phyloP scores from a whole-genome alignment of 2,329 filamentous ascomycete species.

The Colletotrichum paranaense region DNA sequence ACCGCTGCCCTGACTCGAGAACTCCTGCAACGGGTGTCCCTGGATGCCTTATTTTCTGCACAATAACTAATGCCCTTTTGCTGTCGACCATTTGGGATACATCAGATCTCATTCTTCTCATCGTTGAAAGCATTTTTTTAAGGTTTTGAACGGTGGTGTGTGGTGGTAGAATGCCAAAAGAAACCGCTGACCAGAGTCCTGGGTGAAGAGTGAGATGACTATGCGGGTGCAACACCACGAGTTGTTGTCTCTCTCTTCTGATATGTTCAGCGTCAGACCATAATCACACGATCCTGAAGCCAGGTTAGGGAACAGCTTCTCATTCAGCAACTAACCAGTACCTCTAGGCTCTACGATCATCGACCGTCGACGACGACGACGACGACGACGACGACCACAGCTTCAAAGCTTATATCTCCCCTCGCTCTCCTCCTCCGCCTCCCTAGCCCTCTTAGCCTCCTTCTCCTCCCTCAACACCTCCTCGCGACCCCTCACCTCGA shows the following conservation, averaged over 20 bases:
- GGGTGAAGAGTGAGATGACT: slow-evolving; percentile 1
- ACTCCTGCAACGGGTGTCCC: background rate
- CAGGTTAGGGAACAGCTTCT: background rate
- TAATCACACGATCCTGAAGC: background rate
- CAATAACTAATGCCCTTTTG: background rate
- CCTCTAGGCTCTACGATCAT: background rate
- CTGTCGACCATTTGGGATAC: background rate
- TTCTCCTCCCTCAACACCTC: slow-evolving; percentile 62
- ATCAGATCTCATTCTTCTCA: slow-evolving; percentile 15
- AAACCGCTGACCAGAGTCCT: background rate
- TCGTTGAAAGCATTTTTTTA: background rate
- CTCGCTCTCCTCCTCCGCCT: slow-evolving; percentile 22
- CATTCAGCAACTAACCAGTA: background rate
- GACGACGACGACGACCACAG: background rate
- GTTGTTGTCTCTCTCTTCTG: background rate
- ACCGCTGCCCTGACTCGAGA: background rate
- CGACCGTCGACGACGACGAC: background rate
- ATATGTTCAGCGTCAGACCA: background rate
- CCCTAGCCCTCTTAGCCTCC: slow-evolving; percentile 38
- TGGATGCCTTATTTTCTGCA: background rate
- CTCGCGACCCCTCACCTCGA: slow-evolving; percentile 63
- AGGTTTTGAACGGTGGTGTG: background rate
- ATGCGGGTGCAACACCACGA: background rate
- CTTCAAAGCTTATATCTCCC: slow-evolving; percentile 19
- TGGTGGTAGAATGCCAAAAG: slow-evolving; percentile 3